These are phyloP conservation scores for Cantharellus cinnabarinus DNA, from an alignment of 768 basidiomycete species.

Conservation along the genomic window DNA sequence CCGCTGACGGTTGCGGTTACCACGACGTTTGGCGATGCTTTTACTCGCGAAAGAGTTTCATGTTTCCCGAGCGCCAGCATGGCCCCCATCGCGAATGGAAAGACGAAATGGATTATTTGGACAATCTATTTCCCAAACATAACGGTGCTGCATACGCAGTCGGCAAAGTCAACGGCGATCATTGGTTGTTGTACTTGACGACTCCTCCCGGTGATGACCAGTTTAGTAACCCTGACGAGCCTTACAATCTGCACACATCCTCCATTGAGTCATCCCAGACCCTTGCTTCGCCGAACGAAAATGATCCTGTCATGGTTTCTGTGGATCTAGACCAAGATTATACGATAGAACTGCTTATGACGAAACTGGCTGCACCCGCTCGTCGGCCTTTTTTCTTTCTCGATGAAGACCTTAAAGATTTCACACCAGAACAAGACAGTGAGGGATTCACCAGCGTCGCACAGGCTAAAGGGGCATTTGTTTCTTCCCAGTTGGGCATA, in stretches of 20 bases:
- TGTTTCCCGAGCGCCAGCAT: conserved; percentile 91
- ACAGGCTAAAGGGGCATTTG: conserved; percentile 27
- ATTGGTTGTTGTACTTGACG: conserved; percentile 93
- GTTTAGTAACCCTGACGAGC: not conserved
- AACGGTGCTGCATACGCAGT: conserved; percentile 88
- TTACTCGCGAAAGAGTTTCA: conserved; percentile 96
- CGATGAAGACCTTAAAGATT: conserved; percentile 6
- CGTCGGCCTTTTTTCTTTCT: conserved; percentile 57
- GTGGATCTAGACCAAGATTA: conserved; percentile 37
- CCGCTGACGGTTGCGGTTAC: conserved; percentile 43
- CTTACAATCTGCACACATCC: conserved; percentile 8
- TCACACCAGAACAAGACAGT: conserved; percentile 2
- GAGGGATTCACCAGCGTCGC: conserved; percentile 19
- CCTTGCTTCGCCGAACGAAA: conserved; percentile 9
- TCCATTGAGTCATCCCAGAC: conserved; percentile 10
- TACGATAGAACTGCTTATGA: conserved; percentile 98
- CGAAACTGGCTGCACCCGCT: conserved; percentile 56
- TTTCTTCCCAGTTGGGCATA: conserved; percentile 62
- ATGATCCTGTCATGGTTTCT: conserved; percentile 2
- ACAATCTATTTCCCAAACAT: conserved; percentile 49
- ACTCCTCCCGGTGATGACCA: conserved; percentile 24
- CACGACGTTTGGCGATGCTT: conserved; percentile 73
- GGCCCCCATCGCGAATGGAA: conserved; percentile 91
- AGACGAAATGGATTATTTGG: conserved; percentile 78
- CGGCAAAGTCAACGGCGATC: conserved; percentile 94